These are phyloP conservation scores for Suillus weaverae DNA, from an alignment of 768 basidiomycete genomes.

Conservation along the genomic window DNA sequence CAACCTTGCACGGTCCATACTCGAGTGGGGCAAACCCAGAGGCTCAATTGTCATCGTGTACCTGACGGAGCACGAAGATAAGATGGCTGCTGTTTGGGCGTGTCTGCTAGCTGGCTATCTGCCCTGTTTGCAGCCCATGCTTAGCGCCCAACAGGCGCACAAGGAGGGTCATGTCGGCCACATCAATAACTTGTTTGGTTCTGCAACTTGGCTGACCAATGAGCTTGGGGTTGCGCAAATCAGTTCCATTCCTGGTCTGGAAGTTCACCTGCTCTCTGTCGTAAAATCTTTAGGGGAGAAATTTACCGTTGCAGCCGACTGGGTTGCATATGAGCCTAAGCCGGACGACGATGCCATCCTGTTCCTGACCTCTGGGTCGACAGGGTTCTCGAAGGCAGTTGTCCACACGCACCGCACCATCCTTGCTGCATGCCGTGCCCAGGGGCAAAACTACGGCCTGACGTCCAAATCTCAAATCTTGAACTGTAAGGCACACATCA, in stretches of 20 bases:
- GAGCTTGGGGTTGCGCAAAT: slow-evolving; percentile 27
- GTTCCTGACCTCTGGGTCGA: slow-evolving; percentile 44
- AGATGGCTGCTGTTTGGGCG: slow-evolving; percentile 34
- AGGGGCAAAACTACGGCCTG: slow-evolving; percentile 35
- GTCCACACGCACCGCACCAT: slow-evolving; percentile 40
- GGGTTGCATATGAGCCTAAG: slow-evolving; percentile 18
- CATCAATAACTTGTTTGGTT: slow-evolving; percentile 29
- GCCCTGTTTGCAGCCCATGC: slow-evolving; percentile 31
- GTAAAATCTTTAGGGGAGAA: slow-evolving; percentile 15
- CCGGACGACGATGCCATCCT: slow-evolving; percentile 33
- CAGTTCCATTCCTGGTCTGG: slow-evolving; percentile 22
- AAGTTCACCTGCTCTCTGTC: slow-evolving; percentile 26
- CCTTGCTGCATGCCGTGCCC: slow-evolving; percentile 33
- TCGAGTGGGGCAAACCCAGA: slow-evolving; percentile 22
- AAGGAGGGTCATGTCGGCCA: slow-evolving; percentile 29
- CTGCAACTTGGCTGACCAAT: slow-evolving; percentile 31
- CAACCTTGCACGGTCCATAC: slow-evolving; percentile 21
- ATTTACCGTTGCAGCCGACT: slow-evolving; percentile 11
- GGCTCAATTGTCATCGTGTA: slow-evolving; percentile 29
- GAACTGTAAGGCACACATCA: slow-evolving; percentile 34
- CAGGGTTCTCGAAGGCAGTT: slow-evolving; percentile 45
- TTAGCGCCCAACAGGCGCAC: slow-evolving; percentile 33
- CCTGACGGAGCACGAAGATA: slow-evolving; percentile 33
- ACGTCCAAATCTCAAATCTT: slow-evolving; percentile 35
- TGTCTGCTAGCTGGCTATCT: slow-evolving; percentile 31